Conservation (phyloP, 495 filamentous ascomycete genomes). For the Talaromyces ruber region DNA sequence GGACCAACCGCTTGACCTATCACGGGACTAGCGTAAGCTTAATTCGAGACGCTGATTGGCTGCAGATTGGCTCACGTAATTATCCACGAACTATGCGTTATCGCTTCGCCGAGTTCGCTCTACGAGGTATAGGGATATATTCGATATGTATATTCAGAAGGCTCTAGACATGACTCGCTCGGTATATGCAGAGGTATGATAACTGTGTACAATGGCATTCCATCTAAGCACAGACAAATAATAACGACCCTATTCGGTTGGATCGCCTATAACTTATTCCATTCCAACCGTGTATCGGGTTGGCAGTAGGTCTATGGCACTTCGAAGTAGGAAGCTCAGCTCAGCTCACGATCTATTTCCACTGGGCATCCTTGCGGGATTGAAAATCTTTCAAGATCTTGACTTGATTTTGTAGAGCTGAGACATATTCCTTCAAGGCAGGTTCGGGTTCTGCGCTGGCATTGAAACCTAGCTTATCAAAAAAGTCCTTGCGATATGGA, state of each 20-base stretch:
- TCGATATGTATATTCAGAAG: neutral
- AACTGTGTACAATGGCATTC: neutral
- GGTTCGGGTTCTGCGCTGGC: conserved; percentile 35
- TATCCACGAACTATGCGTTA: neutral
- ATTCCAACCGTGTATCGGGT: neutral
- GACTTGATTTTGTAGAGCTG: conserved; percentile 64
- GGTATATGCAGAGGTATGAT: neutral
- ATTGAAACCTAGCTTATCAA: conserved; percentile 70
- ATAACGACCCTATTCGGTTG: neutral
- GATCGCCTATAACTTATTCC: neutral
- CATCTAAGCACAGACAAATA: neutral
- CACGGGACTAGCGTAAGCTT: neutral
- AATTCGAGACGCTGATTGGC: neutral
- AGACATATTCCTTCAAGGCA: conserved; percentile 61
- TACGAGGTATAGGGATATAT: neutral
- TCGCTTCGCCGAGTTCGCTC: neutral
- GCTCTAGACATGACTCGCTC: neutral
- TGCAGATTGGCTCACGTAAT: neutral
- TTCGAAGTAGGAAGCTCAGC: neutral
- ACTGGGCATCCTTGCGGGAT: conserved; percentile 60
- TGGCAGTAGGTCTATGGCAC: neutral
- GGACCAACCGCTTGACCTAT: neutral
- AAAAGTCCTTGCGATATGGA: conserved; percentile 88
- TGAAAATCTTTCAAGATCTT: conserved; percentile 68
- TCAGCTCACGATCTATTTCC: conserved; percentile 28